phyloP scores from a whole-genome alignment of 2,329 filamentous ascomycete genomes.

The Mariannaea sp. region DNA sequence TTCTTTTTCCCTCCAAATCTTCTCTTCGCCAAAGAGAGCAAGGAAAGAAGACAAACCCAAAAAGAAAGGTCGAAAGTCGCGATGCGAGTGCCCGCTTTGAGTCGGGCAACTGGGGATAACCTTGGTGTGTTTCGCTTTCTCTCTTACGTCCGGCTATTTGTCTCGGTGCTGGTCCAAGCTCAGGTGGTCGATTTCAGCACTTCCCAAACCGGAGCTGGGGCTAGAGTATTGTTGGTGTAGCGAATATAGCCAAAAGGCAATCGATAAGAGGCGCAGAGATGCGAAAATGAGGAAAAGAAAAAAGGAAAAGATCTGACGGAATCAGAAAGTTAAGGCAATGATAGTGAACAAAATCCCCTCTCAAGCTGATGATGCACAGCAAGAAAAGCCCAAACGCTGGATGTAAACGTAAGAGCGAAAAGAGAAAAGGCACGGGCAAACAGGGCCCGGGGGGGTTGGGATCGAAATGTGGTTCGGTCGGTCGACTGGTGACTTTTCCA shows the following conservation, averaged over 20 bases:
- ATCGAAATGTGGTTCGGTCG: constrained; percentile 29
- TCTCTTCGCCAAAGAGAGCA: not conserved
- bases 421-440: constrained; percentile 2
- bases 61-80: not conserved
- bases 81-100: constrained; percentile 10
- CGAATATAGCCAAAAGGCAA: constrained; percentile 13
- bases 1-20: not conserved
- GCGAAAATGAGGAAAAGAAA: constrained; percentile 5
- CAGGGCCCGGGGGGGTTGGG: constrained; percentile 18
- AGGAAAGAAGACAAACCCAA: constrained; percentile 22
- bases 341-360: not conserved
- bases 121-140: constrained; percentile 15
- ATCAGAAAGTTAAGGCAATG: not conserved
- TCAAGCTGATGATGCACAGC: constrained; percentile 10
- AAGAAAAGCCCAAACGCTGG: not conserved
- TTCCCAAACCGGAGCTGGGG: constrained; percentile 2
- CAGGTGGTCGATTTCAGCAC: constrained; percentile 16
- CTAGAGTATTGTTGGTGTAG: constrained; percentile 6
- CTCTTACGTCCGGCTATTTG: constrained; percentile 5
- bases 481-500: constrained; percentile 32
- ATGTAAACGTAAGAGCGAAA: not conserved
- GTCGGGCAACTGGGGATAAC: not conserved
- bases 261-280: not conserved
- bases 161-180: constrained; percentile 16
- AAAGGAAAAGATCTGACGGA: too few species aligned